Evolutionary conservation across 495 filamentous ascomycete species (phyloP).

Genomic region (Aspergillus haitiensis): DNA sequence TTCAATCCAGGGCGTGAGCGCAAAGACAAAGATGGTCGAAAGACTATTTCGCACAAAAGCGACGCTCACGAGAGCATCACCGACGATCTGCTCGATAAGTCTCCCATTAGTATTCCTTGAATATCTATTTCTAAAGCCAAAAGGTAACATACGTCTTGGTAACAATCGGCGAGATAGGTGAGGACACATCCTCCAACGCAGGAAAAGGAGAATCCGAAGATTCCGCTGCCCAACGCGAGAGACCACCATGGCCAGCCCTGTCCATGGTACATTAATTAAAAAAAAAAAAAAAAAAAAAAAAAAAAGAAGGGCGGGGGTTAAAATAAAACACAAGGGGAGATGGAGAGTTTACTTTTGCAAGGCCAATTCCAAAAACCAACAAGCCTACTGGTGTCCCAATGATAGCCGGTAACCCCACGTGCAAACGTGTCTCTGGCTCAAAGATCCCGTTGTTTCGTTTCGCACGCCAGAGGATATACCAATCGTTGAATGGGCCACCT

Average conservation of each 20-base stretch:
- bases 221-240: conserved; percentile 29
- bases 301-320: no score
- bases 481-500: conserved; percentile 36
- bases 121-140: neutral
- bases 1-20: conserved; percentile 32
- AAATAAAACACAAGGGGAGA: neutral
- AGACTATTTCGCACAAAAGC: conserved; percentile 31
- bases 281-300: no score
- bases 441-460: conserved; percentile 31
- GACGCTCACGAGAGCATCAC: conserved; percentile 31
- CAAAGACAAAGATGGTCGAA: conserved; percentile 29
- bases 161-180: conserved; percentile 33
- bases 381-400: conserved; percentile 20
- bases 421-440: conserved; percentile 34
- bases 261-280: conserved; percentile 18
- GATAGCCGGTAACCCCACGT: conserved; percentile 19
- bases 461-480: conserved; percentile 28
- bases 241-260: conserved; percentile 33
- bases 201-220: conserved; percentile 32
- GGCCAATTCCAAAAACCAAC: conserved; percentile 32
- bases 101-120: neutral
- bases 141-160: conserved; percentile 25
- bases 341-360: conserved; percentile 19
- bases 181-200: conserved; percentile 12
- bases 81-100: conserved; percentile 27